phyloP scores from a whole-genome alignment of 768 basidiomycete genomes.

The Vishniacozyma victoriae region DNA sequence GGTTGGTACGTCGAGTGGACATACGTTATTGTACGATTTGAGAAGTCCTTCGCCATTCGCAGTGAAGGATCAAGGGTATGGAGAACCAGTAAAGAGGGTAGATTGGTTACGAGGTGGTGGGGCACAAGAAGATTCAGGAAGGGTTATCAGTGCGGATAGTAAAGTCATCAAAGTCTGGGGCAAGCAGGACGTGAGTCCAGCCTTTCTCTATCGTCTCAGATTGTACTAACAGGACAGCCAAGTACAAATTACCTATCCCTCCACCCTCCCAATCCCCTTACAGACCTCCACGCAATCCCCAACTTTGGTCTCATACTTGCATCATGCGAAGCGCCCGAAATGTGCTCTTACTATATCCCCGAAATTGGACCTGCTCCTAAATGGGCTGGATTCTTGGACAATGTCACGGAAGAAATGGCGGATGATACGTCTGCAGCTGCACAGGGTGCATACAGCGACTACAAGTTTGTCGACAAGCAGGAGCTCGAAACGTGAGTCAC shows the following conservation, averaged over 20 bases:
- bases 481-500: slow-evolving; percentile 73
- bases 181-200: slow-evolving; percentile 54
- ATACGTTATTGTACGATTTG: slow-evolving; percentile 89
- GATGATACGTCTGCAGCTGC: slow-evolving; percentile 61
- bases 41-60: slow-evolving; percentile 77
- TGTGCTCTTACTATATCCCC: slow-evolving; percentile 90
- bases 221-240: slow-evolving; percentile 53
- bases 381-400: slow-evolving; percentile 97
- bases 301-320: slow-evolving; percentile 82
- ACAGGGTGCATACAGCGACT: slow-evolving; percentile 75
- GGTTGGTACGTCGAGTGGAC: slow-evolving; percentile 88
- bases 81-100: slow-evolving; percentile 75
- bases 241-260: slow-evolving; percentile 83
- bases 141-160: slow-evolving; percentile 86
- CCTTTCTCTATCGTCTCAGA: background rate
- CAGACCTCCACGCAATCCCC: slow-evolving; percentile 83
- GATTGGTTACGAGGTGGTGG: slow-evolving; percentile 74
- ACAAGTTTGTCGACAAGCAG: slow-evolving; percentile 85
- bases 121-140: slow-evolving; percentile 74
- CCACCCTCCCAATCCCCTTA: slow-evolving; percentile 81
- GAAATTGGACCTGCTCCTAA: slow-evolving; percentile 92
- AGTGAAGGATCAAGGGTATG: slow-evolving; percentile 94
- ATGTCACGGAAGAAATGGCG: slow-evolving; percentile 91
- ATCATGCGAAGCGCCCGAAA: slow-evolving; percentile 93
- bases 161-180: slow-evolving; percentile 99